Conservation (phyloP, 1,284 basidiomycete species). For the Sporisorium exsertum region DNA sequence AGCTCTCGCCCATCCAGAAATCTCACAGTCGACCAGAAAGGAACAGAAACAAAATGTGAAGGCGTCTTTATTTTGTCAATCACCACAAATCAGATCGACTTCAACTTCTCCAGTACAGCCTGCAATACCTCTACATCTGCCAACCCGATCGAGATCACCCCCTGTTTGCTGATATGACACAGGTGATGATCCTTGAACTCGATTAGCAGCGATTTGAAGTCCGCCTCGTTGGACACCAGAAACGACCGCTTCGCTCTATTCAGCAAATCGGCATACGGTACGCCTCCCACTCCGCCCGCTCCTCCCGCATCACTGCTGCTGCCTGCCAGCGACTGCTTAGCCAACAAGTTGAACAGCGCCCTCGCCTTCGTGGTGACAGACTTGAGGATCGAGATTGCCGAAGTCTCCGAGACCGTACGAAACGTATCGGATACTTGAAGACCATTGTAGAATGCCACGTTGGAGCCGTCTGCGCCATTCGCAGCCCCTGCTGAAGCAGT, state of each 20-base stretch:
- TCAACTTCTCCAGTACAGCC: constrained; percentile 32
- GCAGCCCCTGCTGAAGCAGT: background rate
- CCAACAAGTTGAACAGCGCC: constrained; percentile 53
- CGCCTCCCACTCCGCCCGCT: constrained; percentile 15
- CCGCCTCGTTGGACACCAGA: constrained; percentile 48
- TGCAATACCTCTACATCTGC: constrained; percentile 17
- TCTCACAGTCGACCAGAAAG: too few species aligned
- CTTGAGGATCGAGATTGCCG: constrained; percentile 57
- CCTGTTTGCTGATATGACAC: constrained; percentile 32
- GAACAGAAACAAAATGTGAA: too few species aligned
- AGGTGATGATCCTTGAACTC: constrained; percentile 59
- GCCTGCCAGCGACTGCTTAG: constrained; percentile 21
- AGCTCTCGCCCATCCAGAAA: too few species aligned
- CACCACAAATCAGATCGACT: constrained; percentile 27
- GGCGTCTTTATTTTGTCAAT: too few species aligned
- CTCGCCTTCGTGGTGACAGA: constrained; percentile 55
- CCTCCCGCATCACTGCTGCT: background rate
- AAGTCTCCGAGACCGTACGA: constrained; percentile 35
- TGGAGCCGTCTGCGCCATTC: constrained; percentile 7
- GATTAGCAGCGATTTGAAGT: constrained; percentile 51
- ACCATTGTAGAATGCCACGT: constrained; percentile 30
- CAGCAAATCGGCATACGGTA: constrained; percentile 43
- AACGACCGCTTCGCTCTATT: constrained; percentile 49
- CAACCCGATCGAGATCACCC: constrained; percentile 31
- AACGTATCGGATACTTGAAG: constrained; percentile 33